Base-by-base conservation (phyloP, 495 filamentous ascomycete species). In the Hyaloscypha bicolor region DNA sequence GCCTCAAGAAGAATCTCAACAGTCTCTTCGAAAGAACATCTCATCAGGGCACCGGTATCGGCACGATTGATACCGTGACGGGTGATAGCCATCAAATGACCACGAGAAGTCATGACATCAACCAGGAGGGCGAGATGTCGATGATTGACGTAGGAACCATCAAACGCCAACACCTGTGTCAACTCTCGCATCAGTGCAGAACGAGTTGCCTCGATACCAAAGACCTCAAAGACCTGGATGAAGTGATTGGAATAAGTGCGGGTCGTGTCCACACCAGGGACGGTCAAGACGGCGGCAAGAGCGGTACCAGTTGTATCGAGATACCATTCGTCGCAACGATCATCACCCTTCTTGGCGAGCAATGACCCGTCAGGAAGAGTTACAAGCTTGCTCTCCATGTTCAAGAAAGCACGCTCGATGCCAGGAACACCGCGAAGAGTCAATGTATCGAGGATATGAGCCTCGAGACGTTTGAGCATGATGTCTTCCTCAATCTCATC, bases 11-110 rank as follows among this genome's bases (percentile, higher is more conserved):
- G 82, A 80, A 99, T 99, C 76, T 99, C 95, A 37, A 99, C 95
- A 0, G 95, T 99, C 73, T 99, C 96, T 80, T 99, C 95, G 79
- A 99, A 99, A 9, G 95, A 99, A 83, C 95, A 99, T 75, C 95
- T 89, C 95, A 99, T 99, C 73, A 99, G 82, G 2, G 95, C 95
- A 82, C 95, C 95, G 57, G 96, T 99, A 72, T 99, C 96, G 14
- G 93, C 91, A 70, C 96, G 88, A 79, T 99, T 99, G 79, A 99
- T 99, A 81, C 95, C 95, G 69, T 98, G 96, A 77, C 95, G 93
- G 64, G 95, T 98, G 62, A 98, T 93, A 6, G 95, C 94, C 76
- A 96, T 96, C 70, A 99, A 84, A 71, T 90, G 89, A 56, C 95
- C 95, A 55, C 95, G 88, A 61, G 94, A 91, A 21, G 94, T 97